These are phyloP conservation scores for Fusarium bactridioides DNA, from an alignment of 2,329 filamentous ascomycete genomes.

Conservation along the genomic window DNA sequence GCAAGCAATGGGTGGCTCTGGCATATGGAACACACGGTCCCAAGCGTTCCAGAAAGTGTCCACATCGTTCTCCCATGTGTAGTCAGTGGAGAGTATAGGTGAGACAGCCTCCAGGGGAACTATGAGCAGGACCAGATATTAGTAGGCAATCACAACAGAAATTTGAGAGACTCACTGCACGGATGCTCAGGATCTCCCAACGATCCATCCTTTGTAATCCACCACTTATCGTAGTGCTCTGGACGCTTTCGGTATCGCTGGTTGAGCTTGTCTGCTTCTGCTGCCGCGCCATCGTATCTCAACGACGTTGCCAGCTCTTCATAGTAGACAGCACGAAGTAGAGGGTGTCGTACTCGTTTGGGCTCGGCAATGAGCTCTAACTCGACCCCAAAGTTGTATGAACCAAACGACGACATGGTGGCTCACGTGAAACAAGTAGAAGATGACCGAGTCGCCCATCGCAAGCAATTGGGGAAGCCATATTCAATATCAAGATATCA, in stretches of 20 bases:
- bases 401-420: neutral
- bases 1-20: neutral
- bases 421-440: neutral
- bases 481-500: neutral
- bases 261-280: neutral
- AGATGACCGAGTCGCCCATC: neutral
- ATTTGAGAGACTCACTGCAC: neutral
- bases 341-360: neutral
- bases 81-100: neutral
- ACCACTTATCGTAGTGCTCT: neutral
- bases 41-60: neutral
- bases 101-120: neutral
- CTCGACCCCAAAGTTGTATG: neutral
- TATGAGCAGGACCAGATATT: neutral
- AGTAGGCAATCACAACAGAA: neutral
- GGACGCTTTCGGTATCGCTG: neutral
- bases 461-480: neutral
- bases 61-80: neutral
- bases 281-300: neutral
- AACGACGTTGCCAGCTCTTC: neutral
- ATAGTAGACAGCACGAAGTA: neutral
- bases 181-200: neutral
- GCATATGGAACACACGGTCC: neutral
- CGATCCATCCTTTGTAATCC: neutral
- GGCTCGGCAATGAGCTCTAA: neutral